Evolutionary conservation across 192 early-diverging fungal species (phyloP), one percentile per base, ranked within the genome.

Genomic region (Coemansia sp.): DNA sequence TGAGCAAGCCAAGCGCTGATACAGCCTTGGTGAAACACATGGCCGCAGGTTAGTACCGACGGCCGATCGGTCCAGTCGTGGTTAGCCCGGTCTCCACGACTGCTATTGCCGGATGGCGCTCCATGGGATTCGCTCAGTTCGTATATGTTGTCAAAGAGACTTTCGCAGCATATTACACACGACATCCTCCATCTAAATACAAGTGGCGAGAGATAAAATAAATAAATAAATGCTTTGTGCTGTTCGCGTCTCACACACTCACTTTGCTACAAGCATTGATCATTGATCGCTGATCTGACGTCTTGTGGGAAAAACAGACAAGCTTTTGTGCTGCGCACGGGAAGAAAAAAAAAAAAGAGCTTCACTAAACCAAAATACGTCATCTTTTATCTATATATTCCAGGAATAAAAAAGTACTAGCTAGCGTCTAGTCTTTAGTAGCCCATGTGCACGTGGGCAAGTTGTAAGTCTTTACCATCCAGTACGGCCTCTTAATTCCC

Each of bases 401-500:
- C 7, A 44, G 42, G 3, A 42, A 42, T 4, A 49, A 49, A 49
- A 49, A 49, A 17, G 55, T 57, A 57, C 32, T 53, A 30, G n/a
- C 49, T 50, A 50, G 49, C 19, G 13, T 57, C 30, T 57, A 57
- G 11, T 57, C 55, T 32, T 57, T 17, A 13, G 30, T 17, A 57
- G 44, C 40, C 82, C 82, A 84, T 23, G 58, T 73, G 60, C 82
- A 84, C 3, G 75, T 84, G 5, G 82, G 82, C 68, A 84, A 53
- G 39, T 84, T 75, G 66, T 84, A 84, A 23, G 35, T 71, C 52
- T 84, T 84, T 49, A 84, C 62, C 82, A 84, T 84, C 82, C 82
- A 84, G 74, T 73, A 88, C 26, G 80, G 86, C 21, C 92, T 78
- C 76, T 90, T 91, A 71, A 95, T 87, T 16, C 93, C 95, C 68